Evolutionary conservation across 352 stramenopile species (phyloP).

Genomic region (Pythium coloratum): DNA sequence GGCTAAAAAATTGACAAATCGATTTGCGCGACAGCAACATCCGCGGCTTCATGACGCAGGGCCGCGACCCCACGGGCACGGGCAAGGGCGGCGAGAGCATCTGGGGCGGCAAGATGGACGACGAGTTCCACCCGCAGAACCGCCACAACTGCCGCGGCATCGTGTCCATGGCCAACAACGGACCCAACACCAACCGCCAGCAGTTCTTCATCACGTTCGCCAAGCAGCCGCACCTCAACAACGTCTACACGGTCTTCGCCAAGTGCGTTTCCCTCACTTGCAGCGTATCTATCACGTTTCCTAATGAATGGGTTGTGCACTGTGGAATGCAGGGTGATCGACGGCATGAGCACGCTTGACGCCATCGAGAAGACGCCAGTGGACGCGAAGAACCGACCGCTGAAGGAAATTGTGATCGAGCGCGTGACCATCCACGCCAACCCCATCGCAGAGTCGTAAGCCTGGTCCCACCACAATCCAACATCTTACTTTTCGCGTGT

Average conservation of each 20-base stretch:
- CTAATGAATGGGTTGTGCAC: not conserved
- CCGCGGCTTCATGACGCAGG: constrained; percentile 89
- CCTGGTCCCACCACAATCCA: not conserved
- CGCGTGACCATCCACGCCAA: constrained; percentile 92
- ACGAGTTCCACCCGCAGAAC: constrained; percentile 92
- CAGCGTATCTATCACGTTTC: no score
- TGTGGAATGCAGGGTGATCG: constrained; percentile 72
- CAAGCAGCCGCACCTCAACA: constrained; percentile 97
- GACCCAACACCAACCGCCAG: constrained; percentile 91
- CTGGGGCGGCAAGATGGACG: constrained; percentile 86
- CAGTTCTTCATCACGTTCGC: constrained; percentile 99
- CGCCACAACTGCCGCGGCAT: constrained; percentile 89
- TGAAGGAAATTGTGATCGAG: constrained; percentile 90
- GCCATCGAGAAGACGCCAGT: constrained; percentile 95
- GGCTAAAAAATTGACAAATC: no score
- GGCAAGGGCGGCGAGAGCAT: constrained; percentile 91
- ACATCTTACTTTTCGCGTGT: not conserved
- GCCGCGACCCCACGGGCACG: constrained; percentile 88
- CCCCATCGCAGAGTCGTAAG: constrained; percentile 76
- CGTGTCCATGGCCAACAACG: constrained; percentile 93
- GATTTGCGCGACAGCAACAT: constrained; percentile 62
- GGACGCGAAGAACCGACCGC: constrained; percentile 87
- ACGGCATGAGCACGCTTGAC: constrained; percentile 97
- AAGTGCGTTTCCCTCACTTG: constrained; percentile 54
- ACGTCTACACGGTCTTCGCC: constrained; percentile 97